phyloP scores from a whole-genome alignment of 257 asterid genomes.

The Solanum arcanum region DNA sequence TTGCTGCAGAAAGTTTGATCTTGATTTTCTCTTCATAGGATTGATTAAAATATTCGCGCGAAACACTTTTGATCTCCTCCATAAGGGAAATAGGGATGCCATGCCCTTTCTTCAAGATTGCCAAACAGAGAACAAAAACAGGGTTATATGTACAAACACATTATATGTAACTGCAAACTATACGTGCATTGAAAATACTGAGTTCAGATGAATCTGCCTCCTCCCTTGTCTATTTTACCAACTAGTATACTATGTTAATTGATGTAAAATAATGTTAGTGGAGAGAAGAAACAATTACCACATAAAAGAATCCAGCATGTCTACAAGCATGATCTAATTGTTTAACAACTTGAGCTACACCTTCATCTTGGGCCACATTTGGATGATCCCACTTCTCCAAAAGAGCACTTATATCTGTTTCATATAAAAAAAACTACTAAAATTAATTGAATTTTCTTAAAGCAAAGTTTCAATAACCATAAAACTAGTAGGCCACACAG shows the following conservation, averaged over 20 bases:
- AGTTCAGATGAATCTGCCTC: background rate
- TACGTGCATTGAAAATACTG: background rate
- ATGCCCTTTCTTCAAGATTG: conserved; percentile 59
- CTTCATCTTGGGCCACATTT: conserved; percentile 36
- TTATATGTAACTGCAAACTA: background rate
- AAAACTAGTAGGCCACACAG: background rate
- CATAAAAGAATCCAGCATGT: conserved; percentile 78
- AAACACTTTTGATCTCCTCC: conserved; percentile 42
- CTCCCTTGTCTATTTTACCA: background rate
- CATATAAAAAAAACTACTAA: background rate
- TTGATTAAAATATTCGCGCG: conserved; percentile 48
- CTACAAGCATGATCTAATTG: conserved; percentile 66
- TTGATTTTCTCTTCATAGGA: conserved; percentile 79
- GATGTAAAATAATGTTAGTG: background rate
- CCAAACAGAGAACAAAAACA: background rate
- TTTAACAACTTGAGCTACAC: conserved; percentile 53
- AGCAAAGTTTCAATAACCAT: background rate
- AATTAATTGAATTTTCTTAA: background rate
- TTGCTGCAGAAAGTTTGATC: conserved; percentile 54
- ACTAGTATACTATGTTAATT: background rate
- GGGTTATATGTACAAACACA: background rate
- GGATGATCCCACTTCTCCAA: conserved; percentile 78
- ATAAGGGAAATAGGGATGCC: conserved; percentile 61
- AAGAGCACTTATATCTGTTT: conserved; percentile 53
- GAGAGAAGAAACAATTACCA: conserved; percentile 22